Evolutionary conservation across 1,284 basidiomycete genomes (phyloP).

Genomic region (Peniophora sp.): DNA sequence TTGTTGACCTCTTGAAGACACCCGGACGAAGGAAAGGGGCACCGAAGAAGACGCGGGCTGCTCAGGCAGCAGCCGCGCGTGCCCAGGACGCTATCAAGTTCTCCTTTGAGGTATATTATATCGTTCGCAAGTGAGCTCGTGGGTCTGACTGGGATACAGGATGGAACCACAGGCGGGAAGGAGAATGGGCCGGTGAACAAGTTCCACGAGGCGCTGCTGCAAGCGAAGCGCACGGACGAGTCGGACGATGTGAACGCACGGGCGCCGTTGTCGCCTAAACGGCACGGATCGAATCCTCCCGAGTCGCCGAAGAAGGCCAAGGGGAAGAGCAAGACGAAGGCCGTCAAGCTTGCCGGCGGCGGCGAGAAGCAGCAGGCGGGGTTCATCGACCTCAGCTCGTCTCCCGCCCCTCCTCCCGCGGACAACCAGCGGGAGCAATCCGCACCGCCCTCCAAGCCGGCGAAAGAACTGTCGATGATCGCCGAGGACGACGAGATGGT

Average conservation of each 20-base stretch:
- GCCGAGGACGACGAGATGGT: constrained; percentile 55
- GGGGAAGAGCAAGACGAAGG: constrained; percentile 3
- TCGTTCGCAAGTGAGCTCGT: neutral
- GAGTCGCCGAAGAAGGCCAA: neutral
- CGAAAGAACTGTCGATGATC: constrained; percentile 55
- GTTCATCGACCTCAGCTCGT: constrained; percentile 5
- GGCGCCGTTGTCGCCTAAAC: neutral
- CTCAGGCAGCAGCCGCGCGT: constrained; percentile 34
- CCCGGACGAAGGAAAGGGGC: constrained; percentile 61
- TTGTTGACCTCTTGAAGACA: constrained; percentile 78
- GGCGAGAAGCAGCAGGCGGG: constrained; percentile 4
- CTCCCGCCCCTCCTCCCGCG: constrained; percentile 1
- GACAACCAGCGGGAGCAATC: neutral
- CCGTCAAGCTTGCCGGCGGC: constrained; percentile 5
- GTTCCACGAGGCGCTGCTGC: constrained; percentile 43
- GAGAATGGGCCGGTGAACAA: constrained; percentile 41
- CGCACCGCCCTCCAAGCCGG: neutral
- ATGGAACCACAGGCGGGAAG: constrained; percentile 18
- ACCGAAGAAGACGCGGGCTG: constrained; percentile 40
- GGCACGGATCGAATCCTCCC: neutral
- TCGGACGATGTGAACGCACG: neutral
- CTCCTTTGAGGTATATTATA: constrained; percentile 36
- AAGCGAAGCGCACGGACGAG: constrained; percentile 18
- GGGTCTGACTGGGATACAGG: constrained; percentile 13
- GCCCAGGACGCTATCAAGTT: constrained; percentile 30